Conservation (phyloP, 441 rosid genomes). For the Hypseocharis bilobata region DNA sequence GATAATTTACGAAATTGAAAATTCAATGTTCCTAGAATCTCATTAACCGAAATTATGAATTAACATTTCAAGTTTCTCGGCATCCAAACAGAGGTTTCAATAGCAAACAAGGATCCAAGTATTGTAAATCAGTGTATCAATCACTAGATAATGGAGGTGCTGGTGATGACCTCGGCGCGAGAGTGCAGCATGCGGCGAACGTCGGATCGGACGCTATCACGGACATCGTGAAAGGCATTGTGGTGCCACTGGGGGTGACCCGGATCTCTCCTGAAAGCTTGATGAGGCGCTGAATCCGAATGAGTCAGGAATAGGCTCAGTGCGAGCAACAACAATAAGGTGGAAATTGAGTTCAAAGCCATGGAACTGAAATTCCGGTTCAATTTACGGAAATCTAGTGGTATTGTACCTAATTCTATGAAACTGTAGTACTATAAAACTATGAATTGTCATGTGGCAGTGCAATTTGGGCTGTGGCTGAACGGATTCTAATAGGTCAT, state of each 20-base stretch:
- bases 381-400: too few relatives aligned
- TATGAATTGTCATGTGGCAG: too few relatives aligned
- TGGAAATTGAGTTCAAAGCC: conserved; percentile 29
- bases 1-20: background rate
- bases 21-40: too few relatives aligned
- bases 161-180: conserved; percentile 96
- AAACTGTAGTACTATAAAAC: too few relatives aligned
- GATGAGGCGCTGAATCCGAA: conserved; percentile 42
- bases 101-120: background rate
- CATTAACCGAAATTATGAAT: too few relatives aligned
- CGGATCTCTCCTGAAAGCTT: conserved; percentile 77
- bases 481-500: too few relatives aligned
- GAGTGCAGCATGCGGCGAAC: conserved; percentile 89
- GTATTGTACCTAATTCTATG: background rate
- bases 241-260: conserved; percentile 98
- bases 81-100: too few relatives aligned
- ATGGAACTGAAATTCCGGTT: too few relatives aligned
- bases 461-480: too few relatives aligned
- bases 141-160: too few relatives aligned
- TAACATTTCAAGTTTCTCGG: too few relatives aligned
- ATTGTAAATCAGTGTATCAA: background rate
- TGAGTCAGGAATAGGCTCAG: conserved; percentile 37
- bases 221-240: conserved; percentile 84
- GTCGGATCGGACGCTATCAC: conserved; percentile 72
- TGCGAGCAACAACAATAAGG: conserved; percentile 19